Evolutionary conservation across 768 basidiomycete species (phyloP).

Genomic region (Neoboletus brunneissimus): DNA sequence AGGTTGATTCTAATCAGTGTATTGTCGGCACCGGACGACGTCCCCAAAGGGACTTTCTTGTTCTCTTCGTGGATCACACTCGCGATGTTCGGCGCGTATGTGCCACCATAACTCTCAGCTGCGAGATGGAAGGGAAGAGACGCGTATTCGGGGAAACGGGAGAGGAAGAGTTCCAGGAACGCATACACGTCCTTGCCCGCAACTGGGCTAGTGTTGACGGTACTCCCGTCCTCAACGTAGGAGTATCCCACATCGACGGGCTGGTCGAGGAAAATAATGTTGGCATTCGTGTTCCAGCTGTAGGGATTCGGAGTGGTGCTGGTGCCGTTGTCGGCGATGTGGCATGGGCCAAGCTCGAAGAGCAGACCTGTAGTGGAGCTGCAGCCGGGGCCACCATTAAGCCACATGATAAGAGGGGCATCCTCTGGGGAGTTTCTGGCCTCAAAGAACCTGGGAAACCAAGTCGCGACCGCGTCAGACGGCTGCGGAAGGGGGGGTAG

Average conservation of each 20-base stretch:
- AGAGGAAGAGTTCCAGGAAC: constrained; percentile 77
- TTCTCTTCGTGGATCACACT: constrained; percentile 79
- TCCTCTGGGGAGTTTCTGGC: constrained; percentile 66
- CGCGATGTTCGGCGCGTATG: constrained; percentile 84
- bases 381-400: constrained; percentile 79
- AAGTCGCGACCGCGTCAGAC: background rate
- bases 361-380: constrained; percentile 80
- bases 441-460: constrained; percentile 77
- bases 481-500: background rate
- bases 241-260: constrained; percentile 91
- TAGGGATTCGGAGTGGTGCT: constrained; percentile 72
- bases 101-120: constrained; percentile 77
- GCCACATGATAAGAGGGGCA: constrained; percentile 87
- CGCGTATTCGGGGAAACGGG: constrained; percentile 73
- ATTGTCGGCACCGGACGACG: constrained; percentile 40
- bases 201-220: constrained; percentile 75
- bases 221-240: constrained; percentile 71
- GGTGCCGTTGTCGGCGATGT: constrained; percentile 61
- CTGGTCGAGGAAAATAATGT: constrained; percentile 61
- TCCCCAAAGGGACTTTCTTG: constrained; percentile 47
- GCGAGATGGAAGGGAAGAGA: constrained; percentile 72
- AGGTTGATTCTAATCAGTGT: constrained; percentile 70
- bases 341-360: constrained; percentile 91
- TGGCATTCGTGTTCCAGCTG: constrained; percentile 80
- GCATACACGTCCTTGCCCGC: constrained; percentile 90